phyloP scores from a whole-genome alignment of 2,329 filamentous ascomycete species.

The Scedosporium boydii region DNA sequence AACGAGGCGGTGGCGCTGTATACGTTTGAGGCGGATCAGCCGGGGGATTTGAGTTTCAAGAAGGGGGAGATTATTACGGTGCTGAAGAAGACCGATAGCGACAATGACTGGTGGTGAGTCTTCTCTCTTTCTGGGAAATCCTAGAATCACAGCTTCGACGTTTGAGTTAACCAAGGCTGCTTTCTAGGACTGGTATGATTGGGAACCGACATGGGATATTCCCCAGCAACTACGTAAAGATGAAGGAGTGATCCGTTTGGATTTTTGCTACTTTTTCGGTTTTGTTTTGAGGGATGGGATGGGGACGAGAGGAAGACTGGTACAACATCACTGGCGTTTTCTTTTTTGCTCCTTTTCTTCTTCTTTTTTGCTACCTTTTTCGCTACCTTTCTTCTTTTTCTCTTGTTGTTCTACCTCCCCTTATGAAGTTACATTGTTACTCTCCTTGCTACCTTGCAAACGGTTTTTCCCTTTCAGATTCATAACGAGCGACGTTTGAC shows the following conservation, averaged over 20 bases:
- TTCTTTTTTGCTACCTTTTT: slow-evolving; percentile 4
- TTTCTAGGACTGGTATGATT: slow-evolving; percentile 71
- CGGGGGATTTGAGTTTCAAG: slow-evolving; percentile 88
- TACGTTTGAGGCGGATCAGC: slow-evolving; percentile 89
- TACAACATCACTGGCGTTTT: background rate
- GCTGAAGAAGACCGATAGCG: slow-evolving; percentile 85
- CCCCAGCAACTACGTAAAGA: slow-evolving; percentile 70
- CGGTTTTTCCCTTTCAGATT: too few species aligned
- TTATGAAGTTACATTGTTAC: background rate
- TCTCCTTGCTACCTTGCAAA: too few species aligned
- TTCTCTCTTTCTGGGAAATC: background rate
- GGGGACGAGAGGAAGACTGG: background rate
- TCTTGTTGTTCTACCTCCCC: slow-evolving; percentile 10
- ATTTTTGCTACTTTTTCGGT: background rate
- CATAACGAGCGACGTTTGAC: too few species aligned
- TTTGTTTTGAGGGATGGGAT: background rate
- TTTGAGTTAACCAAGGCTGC: background rate
- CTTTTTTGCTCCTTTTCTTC: slow-evolving; percentile 11
- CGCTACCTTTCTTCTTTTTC: slow-evolving; percentile 7
- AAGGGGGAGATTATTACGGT: slow-evolving; percentile 97
- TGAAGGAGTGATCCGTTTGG: slow-evolving; percentile 37
- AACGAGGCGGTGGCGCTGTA: slow-evolving; percentile 88
- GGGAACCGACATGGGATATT: slow-evolving; percentile 84
- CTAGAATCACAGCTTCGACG: background rate
- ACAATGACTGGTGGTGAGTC: slow-evolving; percentile 86